These are phyloP conservation scores for Clarireedia homoeocarpa DNA, from an alignment of 2,329 filamentous ascomycete genomes.

Conservation along the genomic window DNA sequence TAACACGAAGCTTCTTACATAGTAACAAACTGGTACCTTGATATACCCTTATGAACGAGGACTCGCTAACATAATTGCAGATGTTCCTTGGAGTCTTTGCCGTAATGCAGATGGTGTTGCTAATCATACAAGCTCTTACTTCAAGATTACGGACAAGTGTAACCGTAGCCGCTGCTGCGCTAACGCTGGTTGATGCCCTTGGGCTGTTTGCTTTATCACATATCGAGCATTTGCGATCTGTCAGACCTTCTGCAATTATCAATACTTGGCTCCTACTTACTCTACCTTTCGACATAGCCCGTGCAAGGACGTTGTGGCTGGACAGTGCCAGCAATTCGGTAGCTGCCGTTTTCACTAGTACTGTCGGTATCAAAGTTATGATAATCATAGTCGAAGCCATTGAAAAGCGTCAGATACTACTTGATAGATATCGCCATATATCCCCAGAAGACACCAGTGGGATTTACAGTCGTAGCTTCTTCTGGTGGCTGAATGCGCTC, in stretches of 20 bases:
- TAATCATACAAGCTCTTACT: conserved; percentile 12
- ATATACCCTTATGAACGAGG: background rate
- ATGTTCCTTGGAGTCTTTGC: conserved; percentile 24
- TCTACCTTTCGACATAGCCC: conserved; percentile 21
- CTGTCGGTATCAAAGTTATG: conserved; percentile 31
- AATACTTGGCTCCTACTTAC: conserved; percentile 23
- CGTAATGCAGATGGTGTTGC: conserved; percentile 14
- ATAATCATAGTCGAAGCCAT: conserved; percentile 31
- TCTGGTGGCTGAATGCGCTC: conserved; percentile 34
- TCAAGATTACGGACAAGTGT: conserved; percentile 12
- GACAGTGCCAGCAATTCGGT: conserved; percentile 26
- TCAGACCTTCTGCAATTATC: conserved; percentile 21
- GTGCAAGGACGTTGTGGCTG: conserved; percentile 19
- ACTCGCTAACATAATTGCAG: conserved; percentile 14
- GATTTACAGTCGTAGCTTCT: conserved; percentile 32
- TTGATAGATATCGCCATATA: conserved; percentile 23
- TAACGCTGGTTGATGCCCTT: conserved; percentile 17
- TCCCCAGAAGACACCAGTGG: conserved; percentile 35
- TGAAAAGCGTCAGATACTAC: conserved; percentile 32
- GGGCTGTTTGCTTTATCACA: conserved; percentile 19
- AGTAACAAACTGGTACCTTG: conserved; percentile 18
- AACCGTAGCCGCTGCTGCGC: conserved; percentile 14
- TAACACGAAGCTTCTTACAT: conserved; percentile 16
- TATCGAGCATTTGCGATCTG: conserved; percentile 20
- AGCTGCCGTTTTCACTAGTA: conserved; percentile 30